These are phyloP conservation scores for Schoenoplectus triqueter DNA, from an alignment of 202 grass and related monocot genomes.

Conservation along the genomic window DNA sequence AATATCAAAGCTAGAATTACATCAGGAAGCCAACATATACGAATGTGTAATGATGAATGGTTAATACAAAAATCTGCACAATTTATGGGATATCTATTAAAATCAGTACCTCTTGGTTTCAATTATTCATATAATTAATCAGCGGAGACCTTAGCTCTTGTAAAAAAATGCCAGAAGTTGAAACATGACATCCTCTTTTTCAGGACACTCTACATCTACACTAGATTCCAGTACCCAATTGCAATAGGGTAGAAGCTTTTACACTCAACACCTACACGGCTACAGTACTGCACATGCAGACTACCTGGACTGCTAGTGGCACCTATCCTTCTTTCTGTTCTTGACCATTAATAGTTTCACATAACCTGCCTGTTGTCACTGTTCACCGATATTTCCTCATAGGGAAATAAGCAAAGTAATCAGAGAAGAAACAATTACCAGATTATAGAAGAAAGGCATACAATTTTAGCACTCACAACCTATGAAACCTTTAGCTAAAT, in stretches of 20 bases:
- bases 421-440: not conserved
- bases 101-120: not conserved
- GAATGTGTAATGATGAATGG: not conserved
- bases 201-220: conserved; percentile 28
- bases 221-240: conserved; percentile 5
- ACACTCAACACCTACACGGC: conserved; percentile 24
- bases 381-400: conserved; percentile 2
- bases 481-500: not conserved
- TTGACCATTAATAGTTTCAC: conserved; percentile 26
- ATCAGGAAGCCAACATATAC: not conserved
- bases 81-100: not conserved
- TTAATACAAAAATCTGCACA: not conserved
- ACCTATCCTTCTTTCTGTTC: conserved; percentile 6
- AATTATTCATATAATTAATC: not conserved
- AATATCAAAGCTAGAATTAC: not conserved
- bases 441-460: not conserved
- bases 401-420: not conserved
- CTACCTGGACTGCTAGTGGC: conserved; percentile 14
- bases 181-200: conserved; percentile 25
- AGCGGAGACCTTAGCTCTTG: not conserved
- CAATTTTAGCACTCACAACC: not conserved
- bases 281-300: conserved; percentile 30
- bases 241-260: not conserved
- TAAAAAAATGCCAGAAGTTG: not conserved
- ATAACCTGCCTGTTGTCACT: not conserved